phyloP scores from a whole-genome alignment of 139 green algal genomes.

The Picochlorum sp. region DNA sequence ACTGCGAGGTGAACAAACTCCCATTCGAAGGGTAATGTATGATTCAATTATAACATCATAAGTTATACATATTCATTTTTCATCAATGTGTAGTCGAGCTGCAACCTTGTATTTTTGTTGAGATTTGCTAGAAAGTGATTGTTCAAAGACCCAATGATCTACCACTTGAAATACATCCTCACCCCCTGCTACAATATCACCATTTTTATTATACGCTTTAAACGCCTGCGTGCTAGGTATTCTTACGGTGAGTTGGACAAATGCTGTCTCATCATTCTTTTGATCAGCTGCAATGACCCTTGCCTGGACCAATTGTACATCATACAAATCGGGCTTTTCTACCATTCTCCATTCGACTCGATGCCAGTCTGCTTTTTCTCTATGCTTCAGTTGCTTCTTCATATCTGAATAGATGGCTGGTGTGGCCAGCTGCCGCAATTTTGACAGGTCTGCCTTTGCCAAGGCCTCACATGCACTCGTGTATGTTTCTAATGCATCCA shows the following conservation, averaged over 20 bases:
- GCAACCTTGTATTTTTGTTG: conserved; percentile 25
- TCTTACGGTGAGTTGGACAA: conserved; percentile 40
- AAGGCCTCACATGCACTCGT: conserved; percentile 18
- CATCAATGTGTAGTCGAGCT: conserved; percentile 7
- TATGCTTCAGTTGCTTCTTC: conserved; percentile 39
- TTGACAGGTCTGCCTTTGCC: conserved; percentile 24
- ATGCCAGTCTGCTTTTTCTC: conserved; percentile 36
- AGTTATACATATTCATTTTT: not conserved
- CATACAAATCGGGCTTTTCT: not conserved
- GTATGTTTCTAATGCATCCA: conserved; percentile 28
- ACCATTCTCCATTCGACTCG: conserved; percentile 34
- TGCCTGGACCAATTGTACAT: conserved; percentile 34
- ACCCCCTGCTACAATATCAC: conserved; percentile 25
- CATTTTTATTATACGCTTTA: conserved; percentile 25
- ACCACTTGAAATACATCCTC: conserved; percentile 22
- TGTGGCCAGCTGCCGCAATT: conserved; percentile 34
- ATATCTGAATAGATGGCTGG: conserved; percentile 31
- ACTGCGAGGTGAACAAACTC: conserved; percentile 18
- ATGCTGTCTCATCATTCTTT: conserved; percentile 37
- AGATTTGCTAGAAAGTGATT: conserved; percentile 15
- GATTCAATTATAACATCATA: not conserved
- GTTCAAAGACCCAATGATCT: conserved; percentile 48
- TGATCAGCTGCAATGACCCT: conserved; percentile 35
- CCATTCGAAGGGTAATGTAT: not conserved
- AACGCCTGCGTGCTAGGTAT: conserved; percentile 35